Evolutionary conservation across 371 early-diverging fungal genomes (phyloP).

Genomic region (Conidiobolus incongruus): DNA sequence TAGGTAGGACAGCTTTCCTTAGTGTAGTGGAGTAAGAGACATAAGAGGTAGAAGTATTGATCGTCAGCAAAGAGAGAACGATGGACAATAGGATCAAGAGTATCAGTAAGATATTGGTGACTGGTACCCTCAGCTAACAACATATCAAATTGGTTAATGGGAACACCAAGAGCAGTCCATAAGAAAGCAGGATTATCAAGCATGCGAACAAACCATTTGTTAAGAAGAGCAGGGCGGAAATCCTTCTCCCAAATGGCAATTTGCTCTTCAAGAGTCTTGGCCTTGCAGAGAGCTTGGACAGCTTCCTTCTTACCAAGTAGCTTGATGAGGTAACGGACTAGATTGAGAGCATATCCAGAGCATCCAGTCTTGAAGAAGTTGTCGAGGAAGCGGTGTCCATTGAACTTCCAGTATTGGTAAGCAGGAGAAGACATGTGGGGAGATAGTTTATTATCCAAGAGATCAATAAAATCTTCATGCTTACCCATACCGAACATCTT

Average conservation of each 20-base stretch:
- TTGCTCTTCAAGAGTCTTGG: conserved; percentile 33
- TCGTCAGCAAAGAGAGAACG: conserved; percentile 32
- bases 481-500: conserved; percentile 58
- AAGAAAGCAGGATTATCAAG: conserved; percentile 57
- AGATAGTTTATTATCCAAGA: conserved; percentile 41
- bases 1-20: conserved; percentile 41
- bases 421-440: conserved; percentile 48
- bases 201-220: conserved; percentile 33
- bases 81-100: conserved; percentile 50
- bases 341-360: conserved; percentile 48
- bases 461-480: conserved; percentile 26
- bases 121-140: conserved; percentile 52
- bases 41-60: conserved; percentile 69
- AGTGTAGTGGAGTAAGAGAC: conserved; percentile 42
- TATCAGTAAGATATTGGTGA: conserved; percentile 55
- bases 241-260: conserved; percentile 30
- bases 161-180: conserved; percentile 76
- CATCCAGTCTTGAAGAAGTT: conserved; percentile 68
- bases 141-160: conserved; percentile 74
- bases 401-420: conserved; percentile 54
- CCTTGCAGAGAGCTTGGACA: conserved; percentile 28
- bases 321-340: conserved; percentile 35
- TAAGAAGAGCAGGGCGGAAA: conserved; percentile 31
- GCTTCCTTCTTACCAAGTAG: conserved; percentile 28
- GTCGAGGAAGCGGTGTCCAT: conserved; percentile 20